Evolutionary conservation across 2,329 filamentous ascomycete species (phyloP).

Genomic region (Westerdykella sp.): DNA sequence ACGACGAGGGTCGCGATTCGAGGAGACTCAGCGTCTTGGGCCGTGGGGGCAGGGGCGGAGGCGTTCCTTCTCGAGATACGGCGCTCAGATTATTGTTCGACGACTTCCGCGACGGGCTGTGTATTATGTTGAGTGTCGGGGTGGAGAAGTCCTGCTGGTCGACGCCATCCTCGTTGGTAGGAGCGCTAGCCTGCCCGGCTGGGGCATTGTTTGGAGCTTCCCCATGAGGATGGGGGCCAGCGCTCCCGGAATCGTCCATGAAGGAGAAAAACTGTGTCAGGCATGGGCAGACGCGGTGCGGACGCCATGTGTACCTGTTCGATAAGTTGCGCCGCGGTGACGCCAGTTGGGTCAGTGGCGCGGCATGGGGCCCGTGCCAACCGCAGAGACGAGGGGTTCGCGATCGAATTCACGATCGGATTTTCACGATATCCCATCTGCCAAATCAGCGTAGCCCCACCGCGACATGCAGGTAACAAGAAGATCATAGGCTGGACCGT

Average conservation of each 20-base stretch:
- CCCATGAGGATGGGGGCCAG: conserved; percentile 17
- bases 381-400: no score
- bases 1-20: conserved; percentile 35
- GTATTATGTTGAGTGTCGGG: conserved; percentile 30
- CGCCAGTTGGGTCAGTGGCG: no score
- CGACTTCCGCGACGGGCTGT: conserved; percentile 18
- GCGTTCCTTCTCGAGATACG: conserved; percentile 41
- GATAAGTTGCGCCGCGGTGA: no score
- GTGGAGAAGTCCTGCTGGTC: conserved; percentile 30
- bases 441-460: no score
- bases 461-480: no score
- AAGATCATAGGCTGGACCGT: no score
- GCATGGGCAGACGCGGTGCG: conserved; percentile 11
- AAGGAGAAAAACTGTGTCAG: conserved; percentile 8
- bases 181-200: conserved; percentile 17
- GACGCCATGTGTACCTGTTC: neutral
- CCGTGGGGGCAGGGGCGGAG: conserved; percentile 53
- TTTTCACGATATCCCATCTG: no score
- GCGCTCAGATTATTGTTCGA: conserved; percentile 20
- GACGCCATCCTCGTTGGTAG: conserved; percentile 13
- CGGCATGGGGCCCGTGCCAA: no score
- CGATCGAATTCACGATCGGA: no score
- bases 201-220: conserved; percentile 11
- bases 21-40: conserved; percentile 34
- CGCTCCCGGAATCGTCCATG: conserved; percentile 26